Conservation (phyloP, 2,329 filamentous ascomycete species). For the Cordyceps militaris region DNA sequence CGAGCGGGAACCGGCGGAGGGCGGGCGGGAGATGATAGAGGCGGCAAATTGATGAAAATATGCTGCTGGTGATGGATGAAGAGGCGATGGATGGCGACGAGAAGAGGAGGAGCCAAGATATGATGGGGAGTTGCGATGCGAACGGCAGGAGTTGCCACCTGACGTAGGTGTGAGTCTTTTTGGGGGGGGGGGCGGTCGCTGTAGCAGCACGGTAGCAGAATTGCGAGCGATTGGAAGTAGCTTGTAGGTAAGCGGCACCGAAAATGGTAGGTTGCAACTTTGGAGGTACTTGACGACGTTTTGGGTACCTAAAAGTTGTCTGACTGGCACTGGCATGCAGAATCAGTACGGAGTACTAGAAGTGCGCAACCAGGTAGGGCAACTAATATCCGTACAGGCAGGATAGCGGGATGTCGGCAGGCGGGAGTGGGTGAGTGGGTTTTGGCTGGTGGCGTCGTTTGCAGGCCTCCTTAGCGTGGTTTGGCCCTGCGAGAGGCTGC, state of each 20-base stretch:
- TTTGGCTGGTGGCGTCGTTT: slow-evolving; percentile 11
- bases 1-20: background rate
- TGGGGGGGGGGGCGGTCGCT: background rate
- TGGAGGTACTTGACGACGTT: background rate
- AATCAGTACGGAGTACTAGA: too few species aligned
- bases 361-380: too few species aligned
- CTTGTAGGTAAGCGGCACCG: background rate
- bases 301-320: background rate
- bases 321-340: background rate
- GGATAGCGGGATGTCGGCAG: background rate
- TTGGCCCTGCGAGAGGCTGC: background rate
- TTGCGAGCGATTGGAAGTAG: background rate
- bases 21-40: background rate
- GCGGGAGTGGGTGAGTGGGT: background rate
- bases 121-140: slow-evolving; percentile 10
- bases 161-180: slow-evolving; percentile 7
- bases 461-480: slow-evolving; percentile 3
- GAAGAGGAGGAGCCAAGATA: background rate
- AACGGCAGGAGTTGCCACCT: slow-evolving; percentile 12
- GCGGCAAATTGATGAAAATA: slow-evolving; percentile 10
- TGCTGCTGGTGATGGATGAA: slow-evolving; percentile 9
- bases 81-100: background rate
- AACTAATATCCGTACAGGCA: too few species aligned
- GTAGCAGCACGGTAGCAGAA: background rate
- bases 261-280: background rate